These are phyloP conservation scores for Lasiodiplodia gonubiensis DNA, from an alignment of 2,329 filamentous ascomycete species.

Conservation along the genomic window DNA sequence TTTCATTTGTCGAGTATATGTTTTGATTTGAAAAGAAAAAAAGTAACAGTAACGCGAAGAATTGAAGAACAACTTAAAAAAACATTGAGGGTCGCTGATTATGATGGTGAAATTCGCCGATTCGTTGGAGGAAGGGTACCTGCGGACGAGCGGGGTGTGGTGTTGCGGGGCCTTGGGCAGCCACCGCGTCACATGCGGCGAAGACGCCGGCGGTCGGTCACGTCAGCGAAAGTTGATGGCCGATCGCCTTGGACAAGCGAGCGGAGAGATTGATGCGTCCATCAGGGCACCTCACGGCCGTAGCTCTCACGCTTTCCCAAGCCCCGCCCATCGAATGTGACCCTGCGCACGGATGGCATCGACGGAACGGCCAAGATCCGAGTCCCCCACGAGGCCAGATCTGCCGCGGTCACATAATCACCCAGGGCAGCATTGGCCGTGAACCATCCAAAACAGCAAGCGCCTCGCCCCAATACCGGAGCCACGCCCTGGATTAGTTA, in stretches of 20 bases:
- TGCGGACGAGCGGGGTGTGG: background rate
- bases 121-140: background rate
- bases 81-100: background rate
- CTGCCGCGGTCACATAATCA: conserved; percentile 22
- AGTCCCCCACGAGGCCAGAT: conserved; percentile 12
- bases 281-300: conserved; percentile 13
- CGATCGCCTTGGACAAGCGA: background rate
- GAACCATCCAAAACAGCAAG: conserved; percentile 9
- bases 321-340: background rate
- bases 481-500: conserved; percentile 15
- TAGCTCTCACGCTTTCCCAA: background rate
- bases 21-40: background rate
- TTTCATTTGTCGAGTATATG: conserved; percentile 5
- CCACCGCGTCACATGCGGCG: conserved; percentile 3
- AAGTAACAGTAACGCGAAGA: background rate
- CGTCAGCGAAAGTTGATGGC: background rate
- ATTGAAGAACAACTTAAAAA: background rate
- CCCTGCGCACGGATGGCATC: conserved; percentile 2
- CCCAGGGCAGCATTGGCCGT: background rate
- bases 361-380: conserved; percentile 17
- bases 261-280: background rate
- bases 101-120: background rate
- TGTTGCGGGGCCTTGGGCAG: conserved; percentile 15
- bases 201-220: background rate
- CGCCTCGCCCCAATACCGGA: background rate